Base-by-base conservation (phyloP, 75 land plant genomes). In the Gnetum montanum region DNA sequence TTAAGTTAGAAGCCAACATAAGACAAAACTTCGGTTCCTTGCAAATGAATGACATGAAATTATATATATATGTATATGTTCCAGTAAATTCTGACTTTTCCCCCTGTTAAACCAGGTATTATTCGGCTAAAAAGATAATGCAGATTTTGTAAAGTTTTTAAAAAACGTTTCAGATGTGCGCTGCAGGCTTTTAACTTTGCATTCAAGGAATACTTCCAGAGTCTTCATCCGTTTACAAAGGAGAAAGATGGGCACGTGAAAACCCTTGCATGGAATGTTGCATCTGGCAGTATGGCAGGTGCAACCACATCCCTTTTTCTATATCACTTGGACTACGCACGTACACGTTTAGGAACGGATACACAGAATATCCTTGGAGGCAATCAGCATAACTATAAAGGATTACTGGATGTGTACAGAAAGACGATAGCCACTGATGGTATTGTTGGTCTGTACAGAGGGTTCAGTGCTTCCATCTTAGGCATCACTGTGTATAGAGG, bases 141-240 rank as follows among this genome's bases (percentile, higher is more conserved):
- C n/a, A n/a, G n/a, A n/a, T n/a, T n/a, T n/a, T n/a, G n/a, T n/a
- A n/a, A n/a, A n/a, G n/a, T n/a, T n/a, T n/a, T n/a, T n/a, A n/a
- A n/a, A n/a, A n/a, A n/a, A 8, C 29, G 46, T 49, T 48, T n/a
- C n/a, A n/a, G n/a, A n/a, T n/a, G n/a, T n/a, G n/a, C n/a, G 55
- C 52, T 56, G 43, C 85, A 88, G 94, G 94, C 94, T 46, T 76
- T 81, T 63, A 88, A 86, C 71, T 88, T 88, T 70, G 94, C 94
- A 45, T 88, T 88, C 61, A 88, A 78, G 72, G 94, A 78, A 48
- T 73, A 87, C 77, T 88, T 86, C 70, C 74, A 75, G 58, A 61
- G 55, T 54, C 7, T 72, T 22, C 77, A 81, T 70, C 76, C 71
- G 27, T 57, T 64, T 45, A 71, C 80, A 68, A 78, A 85, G 65